Conservation (phyloP, 805 yeast species). For the Kluyveromyces nonfermentans region DNA sequence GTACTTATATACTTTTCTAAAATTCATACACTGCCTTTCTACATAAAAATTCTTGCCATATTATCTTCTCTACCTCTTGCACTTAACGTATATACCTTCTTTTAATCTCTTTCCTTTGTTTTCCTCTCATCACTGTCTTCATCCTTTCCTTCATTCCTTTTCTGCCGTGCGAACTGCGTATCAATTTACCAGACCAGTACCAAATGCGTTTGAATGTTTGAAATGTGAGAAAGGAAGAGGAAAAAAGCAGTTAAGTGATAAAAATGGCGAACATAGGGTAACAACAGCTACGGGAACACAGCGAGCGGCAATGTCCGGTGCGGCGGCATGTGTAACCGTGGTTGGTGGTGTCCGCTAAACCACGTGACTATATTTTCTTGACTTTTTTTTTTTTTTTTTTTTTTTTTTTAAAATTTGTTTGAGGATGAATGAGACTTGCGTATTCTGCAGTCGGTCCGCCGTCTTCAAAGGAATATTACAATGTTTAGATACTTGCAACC, state of each 20-base stretch:
- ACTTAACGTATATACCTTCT: slow-evolving; percentile 5
- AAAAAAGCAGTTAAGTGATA: slow-evolving; percentile 6
- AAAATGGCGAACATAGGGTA: slow-evolving; percentile 6
- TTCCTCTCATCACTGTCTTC: neutral
- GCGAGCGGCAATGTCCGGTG: no score
- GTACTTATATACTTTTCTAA: slow-evolving; percentile 5
- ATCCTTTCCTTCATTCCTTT: neutral
- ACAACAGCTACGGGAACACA: no score
- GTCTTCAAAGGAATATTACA: no score
- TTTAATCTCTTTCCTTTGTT: neutral
- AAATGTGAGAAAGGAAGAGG: no score
- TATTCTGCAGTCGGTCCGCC: no score
- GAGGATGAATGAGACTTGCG: no score
- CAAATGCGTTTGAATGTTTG: no score
- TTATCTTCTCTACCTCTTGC: slow-evolving; percentile 8
- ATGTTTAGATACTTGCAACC: neutral
- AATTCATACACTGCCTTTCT: neutral
- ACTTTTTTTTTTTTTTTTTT: no score
- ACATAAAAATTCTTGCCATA: neutral
- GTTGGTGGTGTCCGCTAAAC: no score
- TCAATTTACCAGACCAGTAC: no score
- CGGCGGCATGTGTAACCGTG: no score
- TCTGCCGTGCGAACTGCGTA: neutral
- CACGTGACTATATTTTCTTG: neutral
- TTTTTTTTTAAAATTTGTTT: no score